phyloP scores from a whole-genome alignment of 1,139 yeast species.

The Pichia sp. region DNA sequence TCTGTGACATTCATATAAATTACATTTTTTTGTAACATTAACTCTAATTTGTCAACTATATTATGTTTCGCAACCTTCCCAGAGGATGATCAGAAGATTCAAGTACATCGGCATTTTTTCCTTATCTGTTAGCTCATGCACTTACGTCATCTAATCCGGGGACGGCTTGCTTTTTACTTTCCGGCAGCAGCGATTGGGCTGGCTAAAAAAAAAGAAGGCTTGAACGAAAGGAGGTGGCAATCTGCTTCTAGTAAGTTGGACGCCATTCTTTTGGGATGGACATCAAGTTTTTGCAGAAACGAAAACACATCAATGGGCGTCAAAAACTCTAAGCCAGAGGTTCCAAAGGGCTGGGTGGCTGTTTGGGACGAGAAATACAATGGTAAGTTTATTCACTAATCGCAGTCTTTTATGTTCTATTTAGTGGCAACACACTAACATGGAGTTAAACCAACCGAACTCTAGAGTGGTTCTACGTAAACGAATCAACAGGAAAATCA shows the following conservation, averaged over 20 bases:
- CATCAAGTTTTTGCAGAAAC: no score
- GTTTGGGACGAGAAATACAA: slow-evolving; percentile 72
- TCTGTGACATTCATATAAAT: not conserved
- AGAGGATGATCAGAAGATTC: no score
- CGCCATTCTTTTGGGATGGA: no score
- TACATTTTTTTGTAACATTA: not conserved
- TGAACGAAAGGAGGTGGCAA: no score
- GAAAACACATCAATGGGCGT: slow-evolving; percentile 22
- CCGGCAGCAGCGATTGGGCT: no score
- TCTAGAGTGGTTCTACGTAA: slow-evolving; percentile 61
- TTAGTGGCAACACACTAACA: not conserved
- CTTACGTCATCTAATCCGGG: no score
- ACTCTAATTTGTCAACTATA: not conserved
- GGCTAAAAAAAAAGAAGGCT: no score
- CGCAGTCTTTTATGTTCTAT: not conserved
- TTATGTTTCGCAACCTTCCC: no score
- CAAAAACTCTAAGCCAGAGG: slow-evolving; percentile 25
- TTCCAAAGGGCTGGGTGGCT: slow-evolving; percentile 71
- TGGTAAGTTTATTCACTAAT: slow-evolving; percentile 40
- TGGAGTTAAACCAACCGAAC: not conserved
- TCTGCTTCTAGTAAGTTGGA: no score
- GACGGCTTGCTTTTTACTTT: no score
- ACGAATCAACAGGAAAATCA: slow-evolving; percentile 65
- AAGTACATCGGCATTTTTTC: no score
- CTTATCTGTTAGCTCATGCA: no score